Percentiles rank a stretch among this genome's conserved stretches.
These are phyloP conservation scores for Backusella australiensis DNA, from an alignment of 192 early-diverging fungal species.

Conservation along the genomic window DNA sequence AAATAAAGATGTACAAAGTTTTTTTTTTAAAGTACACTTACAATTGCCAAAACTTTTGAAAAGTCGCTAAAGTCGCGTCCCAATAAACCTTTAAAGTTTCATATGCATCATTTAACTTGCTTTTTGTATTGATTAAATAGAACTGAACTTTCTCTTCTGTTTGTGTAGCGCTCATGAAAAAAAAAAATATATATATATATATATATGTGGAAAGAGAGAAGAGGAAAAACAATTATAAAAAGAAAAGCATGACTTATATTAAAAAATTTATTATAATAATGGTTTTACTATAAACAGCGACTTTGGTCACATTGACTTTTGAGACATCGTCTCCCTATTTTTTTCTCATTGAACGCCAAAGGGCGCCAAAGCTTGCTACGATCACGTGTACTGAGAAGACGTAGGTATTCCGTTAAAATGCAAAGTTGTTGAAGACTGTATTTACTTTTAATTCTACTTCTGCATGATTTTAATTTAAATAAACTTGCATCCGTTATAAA, in stretches of 20 bases:
- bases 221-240: background rate
- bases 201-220: background rate
- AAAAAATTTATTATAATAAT: background rate
- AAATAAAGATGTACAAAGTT: background rate
- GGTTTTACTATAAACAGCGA: slow-evolving; percentile 7
- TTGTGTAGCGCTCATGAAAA: background rate
- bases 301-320: background rate
- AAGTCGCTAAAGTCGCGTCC: background rate
- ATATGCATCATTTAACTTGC: background rate
- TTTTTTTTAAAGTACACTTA: background rate
- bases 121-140: slow-evolving; percentile 3
- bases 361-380: background rate
- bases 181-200: background rate
- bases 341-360: background rate
- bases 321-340: background rate
- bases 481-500: background rate
- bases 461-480: background rate
- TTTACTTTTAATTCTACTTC: background rate
- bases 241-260: slow-evolving; percentile 4
- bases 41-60: slow-evolving; percentile 1
- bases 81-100: slow-evolving; percentile 2
- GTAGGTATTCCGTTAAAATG: background rate
- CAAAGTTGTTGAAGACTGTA: background rate
- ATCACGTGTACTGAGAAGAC: background rate
- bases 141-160: background rate